Evolutionary conservation across 805 yeast species (phyloP).

Genomic region (Saturnispora halmiae): DNA sequence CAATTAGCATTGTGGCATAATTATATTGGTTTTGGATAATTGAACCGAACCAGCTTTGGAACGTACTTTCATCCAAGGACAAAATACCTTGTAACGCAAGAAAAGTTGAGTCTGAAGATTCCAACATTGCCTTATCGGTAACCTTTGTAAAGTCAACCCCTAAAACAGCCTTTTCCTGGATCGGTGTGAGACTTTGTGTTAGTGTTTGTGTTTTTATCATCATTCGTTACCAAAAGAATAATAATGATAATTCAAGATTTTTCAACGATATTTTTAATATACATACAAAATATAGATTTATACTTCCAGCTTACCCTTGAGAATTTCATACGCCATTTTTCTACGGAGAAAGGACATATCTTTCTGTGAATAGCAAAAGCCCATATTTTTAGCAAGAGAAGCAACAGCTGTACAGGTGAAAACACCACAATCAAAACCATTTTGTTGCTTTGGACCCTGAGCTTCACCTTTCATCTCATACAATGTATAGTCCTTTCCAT

Average conservation of each 20-base stretch:
- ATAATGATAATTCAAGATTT: background rate
- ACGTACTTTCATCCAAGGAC: background rate
- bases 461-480: slow-evolving; percentile 21
- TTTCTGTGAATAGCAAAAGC: slow-evolving; percentile 47
- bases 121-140: background rate
- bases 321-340: slow-evolving; percentile 57
- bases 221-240: background rate
- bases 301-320: slow-evolving; percentile 17
- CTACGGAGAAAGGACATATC: slow-evolving; percentile 65
- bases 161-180: slow-evolving; percentile 12
- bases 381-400: slow-evolving; percentile 43
- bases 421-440: slow-evolving; percentile 94
- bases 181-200: slow-evolving; percentile 10
- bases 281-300: slow-evolving; percentile 3
- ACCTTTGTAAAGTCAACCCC: slow-evolving; percentile 6
- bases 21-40: slow-evolving; percentile 6
- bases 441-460: slow-evolving; percentile 69
- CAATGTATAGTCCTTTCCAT: slow-evolving; percentile 24
- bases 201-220: background rate
- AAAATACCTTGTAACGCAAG: slow-evolving; percentile 4
- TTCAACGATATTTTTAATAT: background rate
- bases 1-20: slow-evolving; percentile 1
- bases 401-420: slow-evolving; percentile 76
- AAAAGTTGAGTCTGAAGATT: slow-evolving; percentile 9
- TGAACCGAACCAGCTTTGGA: background rate